Evolutionary conservation across 306 rosid species (phyloP).

Genomic region (Begonia peltatifolia): DNA sequence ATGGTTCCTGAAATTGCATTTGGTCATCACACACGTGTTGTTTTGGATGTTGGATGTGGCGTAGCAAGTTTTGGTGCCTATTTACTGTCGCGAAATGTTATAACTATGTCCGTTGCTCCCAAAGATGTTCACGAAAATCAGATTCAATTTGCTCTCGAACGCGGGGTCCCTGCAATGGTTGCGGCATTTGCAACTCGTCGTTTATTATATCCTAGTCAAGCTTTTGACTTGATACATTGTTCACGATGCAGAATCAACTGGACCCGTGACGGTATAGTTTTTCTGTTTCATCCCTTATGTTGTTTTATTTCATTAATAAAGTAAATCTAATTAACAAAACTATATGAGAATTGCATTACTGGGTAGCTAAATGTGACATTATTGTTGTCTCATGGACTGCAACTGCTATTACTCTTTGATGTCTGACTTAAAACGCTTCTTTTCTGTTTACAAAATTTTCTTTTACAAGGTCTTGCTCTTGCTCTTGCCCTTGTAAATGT

Average conservation of each 20-base stretch:
- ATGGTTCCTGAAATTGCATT: slow-evolving; percentile 75
- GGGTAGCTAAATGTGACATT: no score
- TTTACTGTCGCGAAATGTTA: slow-evolving; percentile 58
- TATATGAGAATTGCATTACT: no score
- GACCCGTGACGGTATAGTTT: slow-evolving; percentile 67
- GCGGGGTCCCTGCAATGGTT: slow-evolving; percentile 96
- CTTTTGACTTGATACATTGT: slow-evolving; percentile 87
- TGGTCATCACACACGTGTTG: slow-evolving; percentile 66
- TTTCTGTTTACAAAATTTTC: no score
- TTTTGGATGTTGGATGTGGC: slow-evolving; percentile 87
- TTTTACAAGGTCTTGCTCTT: no score
- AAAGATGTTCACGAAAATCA: slow-evolving; percentile 96
- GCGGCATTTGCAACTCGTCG: slow-evolving; percentile 85
- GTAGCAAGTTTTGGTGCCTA: slow-evolving; percentile 97
- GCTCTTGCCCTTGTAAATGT: no score
- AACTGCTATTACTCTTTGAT: no score
- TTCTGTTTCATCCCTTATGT: neutral
- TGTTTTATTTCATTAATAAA: no score
- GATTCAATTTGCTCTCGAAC: slow-evolving; percentile 95
- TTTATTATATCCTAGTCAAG: slow-evolving; percentile 78
- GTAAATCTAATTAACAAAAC: no score
- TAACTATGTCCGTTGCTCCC: slow-evolving; percentile 86
- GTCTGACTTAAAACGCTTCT: no score
- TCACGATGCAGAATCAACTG: slow-evolving; percentile 92
- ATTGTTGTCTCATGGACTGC: no score